Evolutionary conservation across 129 eudicot species (phyloP).

Genomic region (Arctium minus): DNA sequence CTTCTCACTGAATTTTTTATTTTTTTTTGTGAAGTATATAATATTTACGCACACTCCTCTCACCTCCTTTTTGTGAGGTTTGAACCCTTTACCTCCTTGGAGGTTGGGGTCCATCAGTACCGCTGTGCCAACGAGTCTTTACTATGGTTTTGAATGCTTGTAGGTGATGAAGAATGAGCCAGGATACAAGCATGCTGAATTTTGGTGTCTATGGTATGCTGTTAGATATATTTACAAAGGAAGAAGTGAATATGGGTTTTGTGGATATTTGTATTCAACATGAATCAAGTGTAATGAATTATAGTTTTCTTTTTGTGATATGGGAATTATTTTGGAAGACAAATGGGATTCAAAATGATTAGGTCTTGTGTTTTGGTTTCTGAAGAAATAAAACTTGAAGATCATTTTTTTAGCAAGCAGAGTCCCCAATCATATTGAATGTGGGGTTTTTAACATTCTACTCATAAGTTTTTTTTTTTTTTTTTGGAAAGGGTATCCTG

Average conservation of each 20-base stretch:
- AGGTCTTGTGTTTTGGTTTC: neutral
- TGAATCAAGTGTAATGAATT: constrained; percentile 2
- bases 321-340: neutral
- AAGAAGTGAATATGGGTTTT: neutral
- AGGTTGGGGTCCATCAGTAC: too few species aligned
- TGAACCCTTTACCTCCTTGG: neutral
- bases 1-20: neutral
- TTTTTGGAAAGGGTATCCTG: too few species aligned
- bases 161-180: constrained; percentile 1
- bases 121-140: neutral
- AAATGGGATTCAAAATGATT: neutral
- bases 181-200: constrained; percentile 14
- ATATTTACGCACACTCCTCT: neutral
- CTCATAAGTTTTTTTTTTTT: neutral
- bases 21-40: neutral
- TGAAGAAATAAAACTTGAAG: neutral
- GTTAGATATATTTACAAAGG: constrained; percentile 11
- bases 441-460: neutral
- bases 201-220: constrained; percentile 5
- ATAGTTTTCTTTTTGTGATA: neutral
- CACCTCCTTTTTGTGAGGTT: neutral
- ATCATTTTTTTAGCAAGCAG: too few species aligned
- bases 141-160: neutral
- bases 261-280: neutral
- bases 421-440: neutral